Evolutionary conservation across 805 yeast species (phyloP).

Genomic region (Tetrapisispora taiwanensis): DNA sequence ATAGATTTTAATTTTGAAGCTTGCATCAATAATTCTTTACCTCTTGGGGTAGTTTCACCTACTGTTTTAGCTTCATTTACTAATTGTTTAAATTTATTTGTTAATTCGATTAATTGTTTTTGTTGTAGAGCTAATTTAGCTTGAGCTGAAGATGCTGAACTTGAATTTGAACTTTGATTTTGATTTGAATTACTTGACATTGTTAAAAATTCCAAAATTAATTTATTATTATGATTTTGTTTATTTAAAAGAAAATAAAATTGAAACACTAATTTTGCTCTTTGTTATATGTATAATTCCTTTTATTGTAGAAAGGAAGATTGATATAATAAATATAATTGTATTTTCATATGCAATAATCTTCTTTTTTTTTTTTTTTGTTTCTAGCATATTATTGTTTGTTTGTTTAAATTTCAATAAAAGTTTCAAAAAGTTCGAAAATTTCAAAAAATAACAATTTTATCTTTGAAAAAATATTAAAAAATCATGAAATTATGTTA

Average conservation of each 20-base stretch:
- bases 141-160: background rate
- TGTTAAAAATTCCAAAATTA: too few relatives aligned
- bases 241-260: too few relatives aligned
- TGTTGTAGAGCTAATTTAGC: slow-evolving; percentile 9
- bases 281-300: too few relatives aligned
- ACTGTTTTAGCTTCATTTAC: slow-evolving; percentile 51
- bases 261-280: too few relatives aligned
- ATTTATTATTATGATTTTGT: too few relatives aligned
- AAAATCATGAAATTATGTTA: background rate
- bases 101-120: slow-evolving; percentile 39
- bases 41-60: slow-evolving; percentile 50
- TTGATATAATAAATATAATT: too few relatives aligned
- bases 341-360: too few relatives aligned
- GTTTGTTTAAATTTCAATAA: background rate
- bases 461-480: background rate
- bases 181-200: background rate
- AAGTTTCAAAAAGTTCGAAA: background rate
- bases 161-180: background rate
- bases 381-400: too few relatives aligned
- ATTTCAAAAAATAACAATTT: background rate
- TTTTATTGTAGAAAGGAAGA: too few relatives aligned
- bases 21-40: slow-evolving; percentile 50
- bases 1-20: slow-evolving; percentile 57
- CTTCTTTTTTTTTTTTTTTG: too few relatives aligned
- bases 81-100: slow-evolving; percentile 49